Percentiles rank a stretch among this genome's conserved stretches.
These are phyloP conservation scores for Botrytis squamosa DNA, from an alignment of 2,329 filamentous ascomycete species.

Conservation along the genomic window DNA sequence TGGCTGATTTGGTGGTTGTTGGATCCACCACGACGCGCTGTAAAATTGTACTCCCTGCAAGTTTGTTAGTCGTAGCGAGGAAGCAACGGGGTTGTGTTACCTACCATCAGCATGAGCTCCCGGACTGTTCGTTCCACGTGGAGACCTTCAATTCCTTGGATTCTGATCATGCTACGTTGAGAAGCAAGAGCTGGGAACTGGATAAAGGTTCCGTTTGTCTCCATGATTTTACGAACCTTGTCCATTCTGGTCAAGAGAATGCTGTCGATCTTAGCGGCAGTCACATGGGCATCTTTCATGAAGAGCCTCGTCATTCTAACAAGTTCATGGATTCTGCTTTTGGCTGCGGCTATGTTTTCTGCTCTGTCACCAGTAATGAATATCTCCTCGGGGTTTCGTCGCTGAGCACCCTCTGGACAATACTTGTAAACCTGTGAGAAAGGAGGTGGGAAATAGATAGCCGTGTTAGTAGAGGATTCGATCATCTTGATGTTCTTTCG, in stretches of 20 bases:
- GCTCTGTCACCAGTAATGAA: constrained; percentile 90
- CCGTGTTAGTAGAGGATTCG: constrained; percentile 90
- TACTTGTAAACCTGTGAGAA: constrained; percentile 93
- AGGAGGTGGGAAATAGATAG: constrained; percentile 95
- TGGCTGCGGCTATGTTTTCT: constrained; percentile 82
- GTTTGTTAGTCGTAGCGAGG: constrained; percentile 32
- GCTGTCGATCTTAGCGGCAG: constrained; percentile 89
- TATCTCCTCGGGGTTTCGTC: constrained; percentile 83
- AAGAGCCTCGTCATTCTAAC: constrained; percentile 78
- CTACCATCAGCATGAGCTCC: constrained; percentile 90
- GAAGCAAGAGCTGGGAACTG: constrained; percentile 86
- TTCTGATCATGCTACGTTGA: constrained; percentile 78
- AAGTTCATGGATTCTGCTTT: constrained; percentile 86
- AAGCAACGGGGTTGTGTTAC: constrained; percentile 37
- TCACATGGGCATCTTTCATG: constrained; percentile 89
- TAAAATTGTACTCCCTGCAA: constrained; percentile 90
- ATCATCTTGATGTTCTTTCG: constrained; percentile 98
- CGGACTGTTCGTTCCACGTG: constrained; percentile 93
- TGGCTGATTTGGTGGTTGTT: constrained; percentile 56
- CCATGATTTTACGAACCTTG: constrained; percentile 97
- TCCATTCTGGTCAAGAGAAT: constrained; percentile 88
- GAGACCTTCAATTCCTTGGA: constrained; percentile 89
- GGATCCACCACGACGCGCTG: constrained; percentile 88
- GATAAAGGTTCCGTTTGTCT: constrained; percentile 93
- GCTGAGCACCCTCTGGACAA: constrained; percentile 74